Base-by-base conservation (phyloP, 306 rosid species). In the Medicago truncatula region DNA sequence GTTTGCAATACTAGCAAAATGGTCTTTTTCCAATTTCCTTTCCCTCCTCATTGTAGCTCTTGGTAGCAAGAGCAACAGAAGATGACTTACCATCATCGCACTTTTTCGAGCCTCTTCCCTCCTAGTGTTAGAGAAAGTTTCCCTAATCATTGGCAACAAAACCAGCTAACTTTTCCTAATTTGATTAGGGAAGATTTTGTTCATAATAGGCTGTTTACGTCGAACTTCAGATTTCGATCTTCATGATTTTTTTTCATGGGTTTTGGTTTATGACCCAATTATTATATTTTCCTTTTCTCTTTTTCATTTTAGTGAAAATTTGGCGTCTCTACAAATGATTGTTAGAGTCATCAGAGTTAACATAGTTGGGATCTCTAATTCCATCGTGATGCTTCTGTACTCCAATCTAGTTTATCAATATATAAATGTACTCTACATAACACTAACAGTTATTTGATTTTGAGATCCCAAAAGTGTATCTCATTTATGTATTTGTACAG, bases 401-500 rank as follows among this genome's bases (percentile, higher is more conserved):
- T 46, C 16, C n/a, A 46, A 46, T 46, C 52, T 12, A 46, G 13
- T 13, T 13, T 46, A 46, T 46, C n/a, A 46, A 46, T 46, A 44
- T 3, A 44, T 44, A 44, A 5, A 44, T 13, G 12, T 44, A 44
- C 49, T 14, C 49, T 44, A 44, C 13, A 10, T 44, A 44, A 44
- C 6, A 10, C 49, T 44, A 46, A 15, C 52, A 0, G 52, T 46
- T 46, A 46, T 46, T 46, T 46, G 52, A 46, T 46, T 46, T n/a
- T 1, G 16, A 46, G 52, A 50, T 50, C 20, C 10, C 57, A 50
- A n/a, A 3, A 50, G 16, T 11, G 52, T 46, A 46, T 46, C 52
- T 46, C 59, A 53, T 53, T 41, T 61, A 61, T 28, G 15, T 47
- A 34, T 70, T 70, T 15, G 16, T 40, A 62, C 15, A 15, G 68